Evolutionary conservation across 73 alveolate species (phyloP).

Genomic region (Paramecium sexaurelia): DNA sequence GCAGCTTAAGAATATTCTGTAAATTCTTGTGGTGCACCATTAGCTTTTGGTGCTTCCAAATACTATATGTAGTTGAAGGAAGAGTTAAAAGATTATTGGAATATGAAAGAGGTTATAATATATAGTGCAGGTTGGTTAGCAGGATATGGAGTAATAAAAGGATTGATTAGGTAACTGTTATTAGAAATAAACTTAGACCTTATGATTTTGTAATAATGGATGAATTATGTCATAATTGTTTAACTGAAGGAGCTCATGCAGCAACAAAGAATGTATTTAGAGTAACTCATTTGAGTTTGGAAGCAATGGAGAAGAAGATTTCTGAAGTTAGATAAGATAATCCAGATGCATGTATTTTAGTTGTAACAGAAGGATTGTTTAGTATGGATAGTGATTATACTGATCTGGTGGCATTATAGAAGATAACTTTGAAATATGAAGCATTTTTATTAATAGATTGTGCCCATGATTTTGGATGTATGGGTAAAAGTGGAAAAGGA

Average conservation of each 20-base stretch:
- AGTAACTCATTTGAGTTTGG: conserved; percentile 51
- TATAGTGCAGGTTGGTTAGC: conserved; percentile 71
- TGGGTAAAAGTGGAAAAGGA: conserved; percentile 65
- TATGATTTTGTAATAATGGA: conserved; percentile 68
- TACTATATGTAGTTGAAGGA: conserved; percentile 54
- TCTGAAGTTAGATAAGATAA: conserved; percentile 33
- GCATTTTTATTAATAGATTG: conserved; percentile 66
- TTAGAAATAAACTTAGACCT: conserved; percentile 9
- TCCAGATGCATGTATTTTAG: conserved; percentile 65
- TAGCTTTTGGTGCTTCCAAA: conserved; percentile 64
- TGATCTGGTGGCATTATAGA: conserved; percentile 54
- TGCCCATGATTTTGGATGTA: conserved; percentile 71
- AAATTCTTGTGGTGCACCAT: conserved; percentile 67
- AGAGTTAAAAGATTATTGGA: conserved; percentile 68
- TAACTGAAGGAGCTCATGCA: conserved; percentile 69
- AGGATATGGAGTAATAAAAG: conserved; percentile 41
- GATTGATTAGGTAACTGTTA: not conserved
- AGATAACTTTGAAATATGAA: conserved; percentile 52
- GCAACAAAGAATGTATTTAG: conserved; percentile 63
- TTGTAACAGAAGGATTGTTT: conserved; percentile 65
- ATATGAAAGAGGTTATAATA: conserved; percentile 47
- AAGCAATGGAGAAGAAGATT: conserved; percentile 65
- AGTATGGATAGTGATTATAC: conserved; percentile 67
- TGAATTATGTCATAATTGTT: conserved; percentile 64
- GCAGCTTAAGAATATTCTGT: conserved; percentile 70